Evolutionary conservation across 352 stramenopile species (phyloP).

Genomic region (Globisporangium echinulatum): DNA sequence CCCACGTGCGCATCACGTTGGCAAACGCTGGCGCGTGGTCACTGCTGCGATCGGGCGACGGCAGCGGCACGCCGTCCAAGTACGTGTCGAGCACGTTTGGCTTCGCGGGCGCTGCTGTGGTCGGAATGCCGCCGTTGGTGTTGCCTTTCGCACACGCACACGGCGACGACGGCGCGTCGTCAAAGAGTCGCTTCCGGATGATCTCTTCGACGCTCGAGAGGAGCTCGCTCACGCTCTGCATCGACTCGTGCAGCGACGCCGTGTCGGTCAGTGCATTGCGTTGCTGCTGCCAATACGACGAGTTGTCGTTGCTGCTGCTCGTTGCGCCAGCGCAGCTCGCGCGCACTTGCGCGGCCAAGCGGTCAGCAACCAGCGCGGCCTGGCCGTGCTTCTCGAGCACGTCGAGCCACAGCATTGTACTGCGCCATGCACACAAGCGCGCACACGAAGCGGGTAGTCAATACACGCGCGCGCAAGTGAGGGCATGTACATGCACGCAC

Average conservation of each 20-base stretch:
- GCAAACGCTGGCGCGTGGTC: constrained; percentile 21
- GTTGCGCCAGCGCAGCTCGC: background rate
- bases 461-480: too few species aligned
- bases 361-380: background rate
- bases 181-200: constrained; percentile 9
- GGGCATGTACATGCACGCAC: background rate
- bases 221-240: constrained; percentile 7
- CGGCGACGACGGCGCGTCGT: background rate
- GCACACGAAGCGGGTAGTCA: background rate
- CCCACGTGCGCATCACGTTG: constrained; percentile 32
- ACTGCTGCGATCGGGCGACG: background rate
- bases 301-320: background rate
- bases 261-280: background rate
- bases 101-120: background rate
- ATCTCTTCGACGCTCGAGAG: constrained; percentile 12
- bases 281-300: background rate
- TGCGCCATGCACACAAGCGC: background rate
- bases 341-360: constrained; percentile 1
- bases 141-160: background rate
- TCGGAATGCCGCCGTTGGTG: too few species aligned
- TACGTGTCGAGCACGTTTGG: constrained; percentile 23
- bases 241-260: constrained; percentile 1
- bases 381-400: constrained; percentile 10
- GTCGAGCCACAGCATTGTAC: constrained; percentile 13
- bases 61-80: constrained; percentile 13